These are phyloP conservation scores for Metschnikowia proteae DNA, from an alignment of 805 yeast genomes.

Conservation along the genomic window DNA sequence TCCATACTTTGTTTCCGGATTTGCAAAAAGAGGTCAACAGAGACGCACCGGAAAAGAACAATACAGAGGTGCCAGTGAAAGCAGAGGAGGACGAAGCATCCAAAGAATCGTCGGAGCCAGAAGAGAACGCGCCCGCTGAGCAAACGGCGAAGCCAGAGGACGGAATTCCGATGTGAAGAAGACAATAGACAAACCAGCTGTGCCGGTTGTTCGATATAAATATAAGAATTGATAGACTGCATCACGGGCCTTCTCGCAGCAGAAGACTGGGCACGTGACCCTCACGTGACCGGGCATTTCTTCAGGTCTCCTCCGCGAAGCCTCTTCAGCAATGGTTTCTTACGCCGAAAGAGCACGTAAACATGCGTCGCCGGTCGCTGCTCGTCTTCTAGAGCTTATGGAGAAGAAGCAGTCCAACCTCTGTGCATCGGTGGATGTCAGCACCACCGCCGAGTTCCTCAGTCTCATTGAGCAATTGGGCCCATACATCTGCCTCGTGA, in stretches of 20 bases:
- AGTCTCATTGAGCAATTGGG: conserved; percentile 74
- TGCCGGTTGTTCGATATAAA: background rate
- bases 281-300: background rate
- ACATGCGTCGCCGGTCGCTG: conserved; percentile 79
- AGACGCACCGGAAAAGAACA: background rate
- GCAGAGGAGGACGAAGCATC: background rate
- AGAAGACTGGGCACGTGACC: background rate
- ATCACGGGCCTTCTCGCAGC: no score
- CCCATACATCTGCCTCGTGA: conserved; percentile 86
- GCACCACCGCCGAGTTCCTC: conserved; percentile 72
- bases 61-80: background rate
- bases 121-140: no score
- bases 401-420: conserved; percentile 77
- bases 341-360: conserved; percentile 66
- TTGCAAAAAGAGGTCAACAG: conserved; percentile 14
- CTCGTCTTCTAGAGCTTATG: conserved; percentile 69
- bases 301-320: background rate
- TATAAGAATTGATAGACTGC: background rate
- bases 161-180: no score
- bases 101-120: no score
- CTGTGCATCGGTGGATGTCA: conserved; percentile 93
- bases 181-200: no score
- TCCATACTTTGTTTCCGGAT: conserved; percentile 27
- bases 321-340: conserved; percentile 20
- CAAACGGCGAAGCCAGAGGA: no score